Conservation (phyloP, 2,329 filamentous ascomycete genomes). For the Nothophaeocryptopus gaeumannii region DNA sequence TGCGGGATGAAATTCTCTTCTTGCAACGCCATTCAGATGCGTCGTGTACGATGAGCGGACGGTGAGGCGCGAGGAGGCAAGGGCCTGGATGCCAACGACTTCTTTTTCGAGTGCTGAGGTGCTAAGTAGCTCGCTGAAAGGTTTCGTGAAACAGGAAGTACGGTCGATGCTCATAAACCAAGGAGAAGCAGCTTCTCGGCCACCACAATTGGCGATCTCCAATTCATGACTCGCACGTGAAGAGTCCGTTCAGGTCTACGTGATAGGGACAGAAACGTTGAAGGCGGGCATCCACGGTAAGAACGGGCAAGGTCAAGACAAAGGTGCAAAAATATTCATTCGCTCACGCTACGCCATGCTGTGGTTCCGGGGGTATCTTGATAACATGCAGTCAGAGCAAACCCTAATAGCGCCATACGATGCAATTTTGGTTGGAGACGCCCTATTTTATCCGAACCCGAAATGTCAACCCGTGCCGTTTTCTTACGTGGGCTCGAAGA, state of each 20-base stretch:
- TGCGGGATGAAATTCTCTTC: neutral
- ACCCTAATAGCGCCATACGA: constrained; percentile 1
- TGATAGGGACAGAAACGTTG: neutral
- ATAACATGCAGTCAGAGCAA: neutral
- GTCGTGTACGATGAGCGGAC: neutral
- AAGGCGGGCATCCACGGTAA: neutral
- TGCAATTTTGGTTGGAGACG: neutral
- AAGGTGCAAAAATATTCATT: neutral
- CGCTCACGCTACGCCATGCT: neutral
- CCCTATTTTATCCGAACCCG: neutral
- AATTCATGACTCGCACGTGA: too few species aligned
- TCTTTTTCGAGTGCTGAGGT: too few species aligned
- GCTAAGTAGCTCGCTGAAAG: too few species aligned
- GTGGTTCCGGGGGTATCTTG: neutral
- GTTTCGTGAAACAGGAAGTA: too few species aligned
- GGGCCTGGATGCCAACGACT: too few species aligned
- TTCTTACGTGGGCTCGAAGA: constrained; percentile 1
- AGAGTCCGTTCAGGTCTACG: neutral
- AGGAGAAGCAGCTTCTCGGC: too few species aligned
- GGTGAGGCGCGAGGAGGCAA: neutral
- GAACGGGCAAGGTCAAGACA: neutral
- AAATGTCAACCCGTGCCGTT: neutral
- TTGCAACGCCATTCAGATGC: neutral
- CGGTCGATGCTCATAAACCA: too few species aligned
- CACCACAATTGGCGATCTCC: too few species aligned